phyloP scores from a whole-genome alignment of 331 rosid species.

The Stylosanthes scabra region DNA sequence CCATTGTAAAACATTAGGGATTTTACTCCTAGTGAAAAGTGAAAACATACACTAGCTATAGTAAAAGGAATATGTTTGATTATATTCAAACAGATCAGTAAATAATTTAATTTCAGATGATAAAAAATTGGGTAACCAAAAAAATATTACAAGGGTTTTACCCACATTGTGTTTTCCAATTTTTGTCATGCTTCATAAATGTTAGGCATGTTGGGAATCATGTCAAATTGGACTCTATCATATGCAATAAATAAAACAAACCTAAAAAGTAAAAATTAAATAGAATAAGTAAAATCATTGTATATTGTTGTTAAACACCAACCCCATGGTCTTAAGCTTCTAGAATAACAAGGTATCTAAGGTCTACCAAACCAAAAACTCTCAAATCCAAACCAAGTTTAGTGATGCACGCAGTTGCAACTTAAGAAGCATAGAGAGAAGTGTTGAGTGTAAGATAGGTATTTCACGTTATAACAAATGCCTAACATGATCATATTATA shows the following conservation, averaged over 20 bases:
- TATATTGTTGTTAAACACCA: slow-evolving; percentile 31
- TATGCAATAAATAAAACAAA: background rate
- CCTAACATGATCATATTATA: background rate
- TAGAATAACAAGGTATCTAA: background rate
- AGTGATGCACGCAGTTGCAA: slow-evolving; percentile 16
- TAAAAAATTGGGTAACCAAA: too few species aligned
- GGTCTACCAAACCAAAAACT: slow-evolving; percentile 17
- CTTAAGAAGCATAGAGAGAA: slow-evolving; percentile 23
- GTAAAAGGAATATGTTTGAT: too few species aligned
- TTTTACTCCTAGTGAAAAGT: too few species aligned
- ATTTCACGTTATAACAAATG: slow-evolving; percentile 14
- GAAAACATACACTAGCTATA: too few species aligned
- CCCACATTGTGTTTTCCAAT: background rate
- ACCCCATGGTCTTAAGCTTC: slow-evolving; percentile 1
- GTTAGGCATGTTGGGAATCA: slow-evolving; percentile 10
- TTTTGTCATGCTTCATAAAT: background rate
- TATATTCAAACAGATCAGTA: too few species aligned
- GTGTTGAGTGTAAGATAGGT: slow-evolving; percentile 19
- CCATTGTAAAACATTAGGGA: too few species aligned
- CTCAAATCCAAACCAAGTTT: slow-evolving; percentile 4
- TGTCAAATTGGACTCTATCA: slow-evolving; percentile 22
- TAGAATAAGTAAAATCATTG: background rate
- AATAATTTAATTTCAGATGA: too few species aligned
- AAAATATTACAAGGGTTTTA: background rate
- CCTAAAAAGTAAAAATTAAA: background rate